Evolutionary conservation across 2,329 filamentous ascomycete genomes (phyloP).

Genomic region (Apiospora arundinis): DNA sequence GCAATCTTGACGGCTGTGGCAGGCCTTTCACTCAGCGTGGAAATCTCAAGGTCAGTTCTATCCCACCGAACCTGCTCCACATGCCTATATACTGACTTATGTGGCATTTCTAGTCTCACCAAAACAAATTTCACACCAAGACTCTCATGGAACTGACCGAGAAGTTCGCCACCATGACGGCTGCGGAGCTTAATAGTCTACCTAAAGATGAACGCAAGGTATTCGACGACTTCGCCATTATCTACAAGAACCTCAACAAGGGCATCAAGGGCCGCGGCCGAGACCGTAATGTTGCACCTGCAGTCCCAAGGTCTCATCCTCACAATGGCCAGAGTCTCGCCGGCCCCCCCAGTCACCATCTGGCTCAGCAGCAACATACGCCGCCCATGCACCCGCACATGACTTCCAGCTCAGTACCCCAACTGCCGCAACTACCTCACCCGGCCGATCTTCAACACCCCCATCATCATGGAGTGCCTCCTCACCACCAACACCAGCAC

Average conservation of each 20-base stretch:
- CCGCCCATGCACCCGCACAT: constrained; percentile 29
- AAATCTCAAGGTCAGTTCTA: constrained; percentile 77
- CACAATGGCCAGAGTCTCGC: not conserved
- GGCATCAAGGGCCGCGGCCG: constrained; percentile 96
- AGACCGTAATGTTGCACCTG: constrained; percentile 67
- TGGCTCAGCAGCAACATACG: constrained; percentile 28
- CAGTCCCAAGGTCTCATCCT: constrained; percentile 25
- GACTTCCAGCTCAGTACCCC: constrained; percentile 37
- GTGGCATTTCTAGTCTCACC: constrained; percentile 71
- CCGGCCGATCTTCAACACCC: constrained; percentile 40
- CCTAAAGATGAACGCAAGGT: constrained; percentile 79
- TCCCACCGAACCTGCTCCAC: constrained; percentile 7
- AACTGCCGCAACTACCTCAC: constrained; percentile 38
- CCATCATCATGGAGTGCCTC: constrained; percentile 26
- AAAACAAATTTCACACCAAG: constrained; percentile 90
- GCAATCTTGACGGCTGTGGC: constrained; percentile 80
- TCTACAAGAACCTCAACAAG: constrained; percentile 99
- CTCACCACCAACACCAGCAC: constrained; percentile 17
- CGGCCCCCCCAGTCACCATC: constrained; percentile 29
- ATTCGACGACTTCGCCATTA: constrained; percentile 80
- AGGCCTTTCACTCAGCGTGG: constrained; percentile 91
- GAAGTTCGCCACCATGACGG: constrained; percentile 70
- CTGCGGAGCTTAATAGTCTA: constrained; percentile 67
- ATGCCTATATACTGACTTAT: constrained; percentile 18
- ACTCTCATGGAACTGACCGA: constrained; percentile 72